phyloP scores from a whole-genome alignment of 2,329 filamentous ascomycete species.

The Dendryphion nanum region DNA sequence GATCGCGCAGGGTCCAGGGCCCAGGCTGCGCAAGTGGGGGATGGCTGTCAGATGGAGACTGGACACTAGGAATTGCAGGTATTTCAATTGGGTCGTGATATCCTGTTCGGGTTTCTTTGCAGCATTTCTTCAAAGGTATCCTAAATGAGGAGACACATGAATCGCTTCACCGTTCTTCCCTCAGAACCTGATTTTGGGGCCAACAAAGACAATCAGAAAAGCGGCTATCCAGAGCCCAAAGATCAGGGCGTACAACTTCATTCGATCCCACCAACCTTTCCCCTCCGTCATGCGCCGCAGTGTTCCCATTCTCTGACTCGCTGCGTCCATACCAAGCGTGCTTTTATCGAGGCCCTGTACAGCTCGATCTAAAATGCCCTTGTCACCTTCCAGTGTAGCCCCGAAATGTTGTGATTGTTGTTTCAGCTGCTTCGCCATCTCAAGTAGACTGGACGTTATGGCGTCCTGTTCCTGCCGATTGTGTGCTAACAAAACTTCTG shows the following conservation, averaged over 20 bases:
- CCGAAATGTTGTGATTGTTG: constrained; percentile 71
- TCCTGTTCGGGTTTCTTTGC: no score
- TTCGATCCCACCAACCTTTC: constrained; percentile 79
- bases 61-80: no score
- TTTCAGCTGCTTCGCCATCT: constrained; percentile 77
- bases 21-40: no score
- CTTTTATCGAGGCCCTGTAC: constrained; percentile 75
- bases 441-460: constrained; percentile 76
- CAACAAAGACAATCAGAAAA: constrained; percentile 76
- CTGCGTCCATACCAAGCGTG: constrained; percentile 71
- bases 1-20: no score
- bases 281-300: constrained; percentile 81
- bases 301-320: constrained; percentile 73
- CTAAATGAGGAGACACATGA: no score
- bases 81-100: no score
- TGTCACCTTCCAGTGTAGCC: constrained; percentile 69
- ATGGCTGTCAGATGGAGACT: no score
- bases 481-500: constrained; percentile 71
- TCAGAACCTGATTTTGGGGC: constrained; percentile 87
- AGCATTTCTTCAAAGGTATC: no score
- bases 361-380: constrained; percentile 69
- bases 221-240: constrained; percentile 76
- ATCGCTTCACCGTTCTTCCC: no score
- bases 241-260: constrained; percentile 83
- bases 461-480: constrained; percentile 80